Evolutionary conservation across 352 stramenopile species (phyloP).

Genomic region (Globisporangium yorkense): DNA sequence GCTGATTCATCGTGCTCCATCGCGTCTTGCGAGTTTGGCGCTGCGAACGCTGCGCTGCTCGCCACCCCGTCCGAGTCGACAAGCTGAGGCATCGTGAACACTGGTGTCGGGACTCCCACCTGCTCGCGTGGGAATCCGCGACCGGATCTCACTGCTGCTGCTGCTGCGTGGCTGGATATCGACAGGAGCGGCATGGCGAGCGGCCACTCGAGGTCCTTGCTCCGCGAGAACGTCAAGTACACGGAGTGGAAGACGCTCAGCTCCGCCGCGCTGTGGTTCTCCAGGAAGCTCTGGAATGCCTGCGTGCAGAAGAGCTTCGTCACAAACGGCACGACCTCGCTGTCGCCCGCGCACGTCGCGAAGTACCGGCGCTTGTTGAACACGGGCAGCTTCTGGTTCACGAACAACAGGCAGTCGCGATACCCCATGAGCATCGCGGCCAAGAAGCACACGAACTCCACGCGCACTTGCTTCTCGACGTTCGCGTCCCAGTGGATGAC

Average conservation of each 20-base stretch:
- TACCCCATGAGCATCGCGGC: conserved; percentile 68
- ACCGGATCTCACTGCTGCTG: not conserved
- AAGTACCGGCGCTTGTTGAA: conserved; percentile 86
- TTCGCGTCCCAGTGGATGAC: conserved; percentile 20
- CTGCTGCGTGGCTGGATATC: conserved; percentile 8
- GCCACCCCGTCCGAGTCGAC: not conserved
- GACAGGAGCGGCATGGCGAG: conserved; percentile 25
- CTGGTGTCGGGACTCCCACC: conserved; percentile 14
- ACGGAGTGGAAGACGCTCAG: conserved; percentile 75
- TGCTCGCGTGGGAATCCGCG: not conserved
- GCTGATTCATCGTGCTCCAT: conserved; percentile 11
- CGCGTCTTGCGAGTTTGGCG: conserved; percentile 14
- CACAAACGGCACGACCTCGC: conserved; percentile 58
- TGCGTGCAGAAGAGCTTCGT: conserved; percentile 68
- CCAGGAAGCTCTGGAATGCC: conserved; percentile 75
- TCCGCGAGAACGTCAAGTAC: conserved; percentile 53
- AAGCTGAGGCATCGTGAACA: conserved; percentile 16
- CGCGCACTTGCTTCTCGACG: conserved; percentile 58
- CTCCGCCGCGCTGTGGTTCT: conserved; percentile 66
- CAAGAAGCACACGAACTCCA: conserved; percentile 74
- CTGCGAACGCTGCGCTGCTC: not conserved
- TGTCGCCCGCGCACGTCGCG: conserved; percentile 44
- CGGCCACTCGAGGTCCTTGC: conserved; percentile 49
- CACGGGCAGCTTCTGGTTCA: conserved; percentile 82
- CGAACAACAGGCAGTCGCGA: conserved; percentile 81